Conservation (phyloP, 2,329 filamentous ascomycete genomes). For the Fusarium miscanthi region DNA sequence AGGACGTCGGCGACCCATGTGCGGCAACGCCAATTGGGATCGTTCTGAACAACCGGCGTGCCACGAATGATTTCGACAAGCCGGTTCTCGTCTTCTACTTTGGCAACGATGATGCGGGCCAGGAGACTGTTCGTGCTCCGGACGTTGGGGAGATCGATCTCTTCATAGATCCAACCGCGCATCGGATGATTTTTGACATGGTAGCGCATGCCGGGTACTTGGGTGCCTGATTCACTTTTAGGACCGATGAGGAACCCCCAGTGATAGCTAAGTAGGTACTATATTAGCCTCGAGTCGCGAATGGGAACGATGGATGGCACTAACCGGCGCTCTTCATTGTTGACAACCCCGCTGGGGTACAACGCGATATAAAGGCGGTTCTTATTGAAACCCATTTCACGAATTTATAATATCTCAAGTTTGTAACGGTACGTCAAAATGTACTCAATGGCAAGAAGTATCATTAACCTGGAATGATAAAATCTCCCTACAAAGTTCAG, state of each 20-base stretch:
- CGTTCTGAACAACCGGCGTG: conserved; percentile 48
- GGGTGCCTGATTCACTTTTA: conserved; percentile 38
- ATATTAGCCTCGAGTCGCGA: background rate
- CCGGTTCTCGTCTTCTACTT: conserved; percentile 41
- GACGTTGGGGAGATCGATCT: conserved; percentile 32
- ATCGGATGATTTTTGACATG: conserved; percentile 46
- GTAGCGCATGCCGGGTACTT: conserved; percentile 44
- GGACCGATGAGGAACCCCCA: conserved; percentile 48
- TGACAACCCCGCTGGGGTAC: background rate
- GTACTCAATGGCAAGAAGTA: too few relatives aligned
- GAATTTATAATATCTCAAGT: too few relatives aligned
- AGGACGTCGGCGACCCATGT: conserved; percentile 54
- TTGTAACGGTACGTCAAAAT: too few relatives aligned
- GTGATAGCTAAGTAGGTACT: conserved; percentile 43
- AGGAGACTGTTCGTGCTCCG: conserved; percentile 41
- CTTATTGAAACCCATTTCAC: background rate
- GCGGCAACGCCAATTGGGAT: conserved; percentile 54
- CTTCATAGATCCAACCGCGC: conserved; percentile 45
- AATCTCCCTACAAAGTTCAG: too few relatives aligned
- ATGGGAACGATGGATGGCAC: too few relatives aligned
- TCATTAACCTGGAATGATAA: too few relatives aligned
- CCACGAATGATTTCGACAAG: conserved; percentile 49
- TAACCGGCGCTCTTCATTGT: background rate
- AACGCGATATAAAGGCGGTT: background rate
- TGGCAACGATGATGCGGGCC: conserved; percentile 52